Percentiles rank a stretch among this genome's conserved stretches.
These are phyloP conservation scores for Pyrenophora graminea DNA, from an alignment of 2,329 filamentous ascomycete species.

Conservation along the genomic window DNA sequence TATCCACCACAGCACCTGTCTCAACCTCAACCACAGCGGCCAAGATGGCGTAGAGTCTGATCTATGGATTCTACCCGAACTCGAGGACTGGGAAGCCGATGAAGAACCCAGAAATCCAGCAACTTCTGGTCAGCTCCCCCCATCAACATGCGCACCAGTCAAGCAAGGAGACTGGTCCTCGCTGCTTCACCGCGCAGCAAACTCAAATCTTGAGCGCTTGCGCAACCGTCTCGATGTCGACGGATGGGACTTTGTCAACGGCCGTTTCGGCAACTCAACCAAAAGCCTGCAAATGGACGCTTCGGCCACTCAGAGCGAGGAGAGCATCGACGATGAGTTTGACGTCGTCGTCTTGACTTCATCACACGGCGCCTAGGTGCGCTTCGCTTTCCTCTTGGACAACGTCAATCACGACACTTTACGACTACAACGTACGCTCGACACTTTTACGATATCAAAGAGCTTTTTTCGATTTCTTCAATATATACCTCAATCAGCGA, in stretches of 20 bases:
- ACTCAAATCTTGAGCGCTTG: constrained; percentile 37
- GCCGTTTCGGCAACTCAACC: constrained; percentile 32
- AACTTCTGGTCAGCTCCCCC: background rate
- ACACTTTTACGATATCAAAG: too few relatives aligned
- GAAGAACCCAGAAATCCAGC: background rate
- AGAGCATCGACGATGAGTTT: constrained; percentile 42
- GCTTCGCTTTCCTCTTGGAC: background rate
- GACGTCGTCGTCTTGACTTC: constrained; percentile 38
- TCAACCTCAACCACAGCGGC: constrained; percentile 22
- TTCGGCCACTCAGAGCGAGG: constrained; percentile 21
- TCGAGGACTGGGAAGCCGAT: constrained; percentile 36
- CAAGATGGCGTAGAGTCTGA: constrained; percentile 26
- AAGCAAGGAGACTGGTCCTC: constrained; percentile 19
- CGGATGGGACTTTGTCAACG: constrained; percentile 41
- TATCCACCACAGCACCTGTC: constrained; percentile 31
- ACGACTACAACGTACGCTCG: background rate
- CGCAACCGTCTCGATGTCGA: constrained; percentile 37
- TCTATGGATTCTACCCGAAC: constrained; percentile 40
- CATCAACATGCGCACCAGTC: background rate
- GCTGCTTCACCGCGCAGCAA: constrained; percentile 32
- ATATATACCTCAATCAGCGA: too few relatives aligned
- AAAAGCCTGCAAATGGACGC: constrained; percentile 17
- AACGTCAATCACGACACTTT: background rate
- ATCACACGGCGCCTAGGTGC: background rate
- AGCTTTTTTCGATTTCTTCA: too few relatives aligned